Base-by-base conservation (phyloP, 2,329 filamentous ascomycete species). In the Lasiodiplodia hormozganensis region DNA sequence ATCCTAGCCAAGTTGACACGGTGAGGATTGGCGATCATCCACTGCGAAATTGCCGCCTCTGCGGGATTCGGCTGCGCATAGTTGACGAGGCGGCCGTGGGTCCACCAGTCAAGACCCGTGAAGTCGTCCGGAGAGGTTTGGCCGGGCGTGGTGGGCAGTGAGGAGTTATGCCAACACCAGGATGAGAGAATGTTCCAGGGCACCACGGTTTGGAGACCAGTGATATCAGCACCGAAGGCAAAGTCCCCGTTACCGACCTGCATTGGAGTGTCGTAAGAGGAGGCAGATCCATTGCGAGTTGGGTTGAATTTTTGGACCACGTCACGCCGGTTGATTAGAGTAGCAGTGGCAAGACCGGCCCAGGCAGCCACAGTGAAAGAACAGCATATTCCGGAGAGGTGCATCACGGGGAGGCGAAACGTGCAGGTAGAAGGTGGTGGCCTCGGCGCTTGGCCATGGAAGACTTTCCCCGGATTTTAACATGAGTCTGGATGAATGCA, bases 21-120 rank as follows among this genome's bases (percentile, higher is more conserved):
- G 71, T 87, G 84, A 0, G 85, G 85, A 70, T 87, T 87, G 67
- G 80, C 79, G 36, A 85, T 85, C 23, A 87, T 74, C 86, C 85
- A 88, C 68, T 86, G 82, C 3, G 83, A 84, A 31, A 83, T 83
- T 10, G 78, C 75, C 18, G 74, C 73, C 64, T 83, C 72, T 3
- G 74, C 74, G 1, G 81, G 78, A 66, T 83, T 83, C 0, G 80
- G 79, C 69, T 81, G 79, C 23, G 76, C 77, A 73, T 83, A 83
- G 52, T 82, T 82, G 5, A 84, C 78, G 7, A 83, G 74, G 8
- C 79, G 73, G 25, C 74, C 81, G 69, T 84, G 81, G 5, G 81
- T 81, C 79, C 79, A 82, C 80, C 81, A 83, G 57, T 82, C 77
- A 10, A 82, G 65, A 1, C 81, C 82, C 0, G 78, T 81, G 57